A percentile compares a stretch with the other conserved stretches of the same genome.
phyloP scores from a whole-genome alignment of 345 rosid genomes.

The Chamaenerion angustifolium region DNA sequence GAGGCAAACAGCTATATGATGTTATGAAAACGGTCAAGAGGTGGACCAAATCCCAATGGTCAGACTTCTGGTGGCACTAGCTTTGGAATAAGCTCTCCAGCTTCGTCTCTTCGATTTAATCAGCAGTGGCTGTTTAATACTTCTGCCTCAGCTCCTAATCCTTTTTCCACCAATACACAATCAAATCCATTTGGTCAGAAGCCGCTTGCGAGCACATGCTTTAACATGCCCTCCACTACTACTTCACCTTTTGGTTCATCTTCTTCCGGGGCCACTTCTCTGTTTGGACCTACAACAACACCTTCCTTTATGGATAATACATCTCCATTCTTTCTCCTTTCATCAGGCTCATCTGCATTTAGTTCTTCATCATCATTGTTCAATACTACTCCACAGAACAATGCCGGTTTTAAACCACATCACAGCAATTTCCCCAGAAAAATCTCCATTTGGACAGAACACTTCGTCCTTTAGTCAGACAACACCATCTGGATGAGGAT shows the following conservation, averaged over 20 bases:
- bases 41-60: conserved; percentile 55
- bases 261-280: conserved; percentile 24
- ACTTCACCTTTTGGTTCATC: conserved; percentile 27
- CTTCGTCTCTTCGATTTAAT: conserved; percentile 28
- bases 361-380: no score
- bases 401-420: conserved; percentile 27
- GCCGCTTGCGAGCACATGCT: conserved; percentile 21
- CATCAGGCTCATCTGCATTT: no score
- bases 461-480: conserved; percentile 8
- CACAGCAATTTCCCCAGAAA: conserved; percentile 35
- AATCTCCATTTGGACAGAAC: conserved; percentile 36
- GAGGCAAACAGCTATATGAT: no score
- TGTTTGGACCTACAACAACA: conserved; percentile 29
- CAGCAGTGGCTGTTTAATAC: conserved; percentile 46
- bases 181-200: conserved; percentile 48
- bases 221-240: conserved; percentile 21
- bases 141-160: conserved; percentile 13
- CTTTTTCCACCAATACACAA: conserved; percentile 2
- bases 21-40: conserved; percentile 22
- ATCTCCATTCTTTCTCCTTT: conserved; percentile 35
- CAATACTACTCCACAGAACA: conserved; percentile 27
- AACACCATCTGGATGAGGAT: no score
- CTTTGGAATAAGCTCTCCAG: conserved; percentile 32
- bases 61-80: conserved; percentile 48
- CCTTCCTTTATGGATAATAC: conserved; percentile 28